A percentile compares a stretch with the other conserved stretches of the same genome.
Conservation (phyloP, 305 asterid genomes). For the Striga hermonthica region DNA sequence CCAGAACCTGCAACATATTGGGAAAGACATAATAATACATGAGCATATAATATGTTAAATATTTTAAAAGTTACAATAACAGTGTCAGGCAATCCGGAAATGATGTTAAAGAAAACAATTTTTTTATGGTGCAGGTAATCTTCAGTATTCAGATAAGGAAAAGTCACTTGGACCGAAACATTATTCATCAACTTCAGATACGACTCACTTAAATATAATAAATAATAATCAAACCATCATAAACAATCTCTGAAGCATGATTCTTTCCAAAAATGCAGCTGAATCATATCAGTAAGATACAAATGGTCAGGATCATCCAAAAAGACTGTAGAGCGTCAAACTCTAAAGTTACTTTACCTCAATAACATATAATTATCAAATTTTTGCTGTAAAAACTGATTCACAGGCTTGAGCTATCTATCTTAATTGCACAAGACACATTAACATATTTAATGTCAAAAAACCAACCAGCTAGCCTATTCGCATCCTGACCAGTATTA, state of each 20-base stretch:
- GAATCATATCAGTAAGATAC: background rate
- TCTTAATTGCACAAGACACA: too few relatives aligned
- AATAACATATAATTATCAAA: too few relatives aligned
- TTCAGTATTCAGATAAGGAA: conserved; percentile 12
- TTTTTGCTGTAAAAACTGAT: too few relatives aligned
- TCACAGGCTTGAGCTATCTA: too few relatives aligned
- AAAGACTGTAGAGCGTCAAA: too few relatives aligned
- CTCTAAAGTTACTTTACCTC: too few relatives aligned
- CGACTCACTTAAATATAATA: background rate
- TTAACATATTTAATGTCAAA: too few relatives aligned
- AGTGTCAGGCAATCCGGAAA: too few relatives aligned
- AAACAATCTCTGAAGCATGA: background rate
- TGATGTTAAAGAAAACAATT: background rate
- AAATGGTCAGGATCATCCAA: background rate
- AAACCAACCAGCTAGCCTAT: background rate
- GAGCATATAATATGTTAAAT: conserved; percentile 17
- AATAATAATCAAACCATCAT: background rate
- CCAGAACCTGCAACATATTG: conserved; percentile 65
- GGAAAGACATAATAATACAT: conserved; percentile 29
- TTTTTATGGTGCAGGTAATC: conserved; percentile 11
- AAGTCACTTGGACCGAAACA: conserved; percentile 2
- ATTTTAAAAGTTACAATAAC: background rate
- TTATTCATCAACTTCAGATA: conserved; percentile 11
- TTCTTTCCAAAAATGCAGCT: background rate
- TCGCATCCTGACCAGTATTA: background rate